A percentile compares a stretch with the other conserved stretches of the same genome.
phyloP scores from a whole-genome alignment of 2,329 filamentous ascomycete species.

The Colletotrichum sp. region DNA sequence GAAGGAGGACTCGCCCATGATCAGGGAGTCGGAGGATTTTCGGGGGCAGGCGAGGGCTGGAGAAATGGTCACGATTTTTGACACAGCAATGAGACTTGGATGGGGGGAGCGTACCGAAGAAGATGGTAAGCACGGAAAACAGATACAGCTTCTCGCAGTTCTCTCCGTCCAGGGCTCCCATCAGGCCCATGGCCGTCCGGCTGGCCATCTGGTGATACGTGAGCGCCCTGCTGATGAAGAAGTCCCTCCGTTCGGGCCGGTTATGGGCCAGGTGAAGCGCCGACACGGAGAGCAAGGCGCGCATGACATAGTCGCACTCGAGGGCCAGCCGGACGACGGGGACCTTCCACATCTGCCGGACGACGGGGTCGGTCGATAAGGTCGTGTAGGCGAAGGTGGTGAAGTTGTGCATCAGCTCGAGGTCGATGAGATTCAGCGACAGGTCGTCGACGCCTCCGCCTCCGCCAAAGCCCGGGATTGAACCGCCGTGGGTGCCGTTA shows the following conservation, averaged over 20 bases:
- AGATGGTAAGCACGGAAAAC: conserved; percentile 38
- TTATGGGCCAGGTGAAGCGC: conserved; percentile 53
- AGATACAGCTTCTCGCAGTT: conserved; percentile 29
- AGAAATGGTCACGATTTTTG: neutral
- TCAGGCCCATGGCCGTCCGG: conserved; percentile 22
- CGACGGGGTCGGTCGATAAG: conserved; percentile 42
- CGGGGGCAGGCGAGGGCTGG: conserved; percentile 31
- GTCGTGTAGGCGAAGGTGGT: conserved; percentile 53
- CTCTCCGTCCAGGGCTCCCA: conserved; percentile 21
- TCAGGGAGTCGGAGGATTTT: conserved; percentile 31
- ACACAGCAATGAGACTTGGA: neutral
- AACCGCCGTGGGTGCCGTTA: neutral
- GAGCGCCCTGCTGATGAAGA: conserved; percentile 34
- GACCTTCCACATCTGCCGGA: conserved; percentile 52
- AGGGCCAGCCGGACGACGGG: conserved; percentile 52
- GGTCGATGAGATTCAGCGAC: conserved; percentile 45
- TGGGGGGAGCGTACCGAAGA: conserved; percentile 28
- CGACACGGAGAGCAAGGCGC: conserved; percentile 53
- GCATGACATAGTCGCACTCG: conserved; percentile 52
- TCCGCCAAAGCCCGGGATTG: neutral
- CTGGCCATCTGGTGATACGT: conserved; percentile 23
- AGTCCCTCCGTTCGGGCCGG: conserved; percentile 38
- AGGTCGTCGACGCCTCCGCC: conserved; percentile 19
- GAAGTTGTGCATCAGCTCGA: conserved; percentile 61
- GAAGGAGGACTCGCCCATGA: conserved; percentile 31